Conservation (phyloP, 2,329 filamentous ascomycete species). For the Pseudocercospora crystallina region DNA sequence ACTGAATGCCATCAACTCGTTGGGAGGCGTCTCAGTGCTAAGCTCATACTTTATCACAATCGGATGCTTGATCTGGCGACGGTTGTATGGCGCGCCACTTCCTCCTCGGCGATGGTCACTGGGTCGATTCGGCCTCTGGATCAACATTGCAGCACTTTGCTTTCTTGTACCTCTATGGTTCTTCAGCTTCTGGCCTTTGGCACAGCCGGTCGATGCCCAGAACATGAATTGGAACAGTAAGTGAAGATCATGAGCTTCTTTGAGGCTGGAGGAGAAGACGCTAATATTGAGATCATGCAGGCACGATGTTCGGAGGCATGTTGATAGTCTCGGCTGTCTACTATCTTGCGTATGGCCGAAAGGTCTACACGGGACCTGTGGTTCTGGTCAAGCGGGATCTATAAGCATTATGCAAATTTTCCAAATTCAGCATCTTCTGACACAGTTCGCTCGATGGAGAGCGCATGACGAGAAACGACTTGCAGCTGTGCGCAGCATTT, state of each 20-base stretch:
- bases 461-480: too few relatives aligned
- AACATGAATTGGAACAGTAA: constrained; percentile 17
- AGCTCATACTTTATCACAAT: constrained; percentile 42
- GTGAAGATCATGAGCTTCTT: too few relatives aligned
- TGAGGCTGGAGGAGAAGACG: too few relatives aligned
- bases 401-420: neutral
- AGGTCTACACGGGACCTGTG: constrained; percentile 23
- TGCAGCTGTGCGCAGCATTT: too few relatives aligned
- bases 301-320: constrained; percentile 22
- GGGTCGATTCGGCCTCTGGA: constrained; percentile 38
- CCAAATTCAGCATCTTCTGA: too few relatives aligned
- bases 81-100: constrained; percentile 36
- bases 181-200: constrained; percentile 18
- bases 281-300: too few relatives aligned
- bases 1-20: constrained; percentile 44
- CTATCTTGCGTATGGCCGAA: constrained; percentile 16
- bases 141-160: constrained; percentile 37
- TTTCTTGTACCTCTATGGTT: constrained; percentile 18
- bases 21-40: constrained; percentile 40
- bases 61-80: constrained; percentile 37
- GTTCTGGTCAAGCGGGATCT: constrained; percentile 16
- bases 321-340: constrained; percentile 16
- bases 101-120: constrained; percentile 41
- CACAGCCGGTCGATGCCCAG: constrained; percentile 11
- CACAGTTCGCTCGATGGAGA: too few relatives aligned